Evolutionary conservation across 2,329 filamentous ascomycete species (phyloP), one percentile per base, ranked within the genome.

Genomic region (Diplodia sapinea): DNA sequence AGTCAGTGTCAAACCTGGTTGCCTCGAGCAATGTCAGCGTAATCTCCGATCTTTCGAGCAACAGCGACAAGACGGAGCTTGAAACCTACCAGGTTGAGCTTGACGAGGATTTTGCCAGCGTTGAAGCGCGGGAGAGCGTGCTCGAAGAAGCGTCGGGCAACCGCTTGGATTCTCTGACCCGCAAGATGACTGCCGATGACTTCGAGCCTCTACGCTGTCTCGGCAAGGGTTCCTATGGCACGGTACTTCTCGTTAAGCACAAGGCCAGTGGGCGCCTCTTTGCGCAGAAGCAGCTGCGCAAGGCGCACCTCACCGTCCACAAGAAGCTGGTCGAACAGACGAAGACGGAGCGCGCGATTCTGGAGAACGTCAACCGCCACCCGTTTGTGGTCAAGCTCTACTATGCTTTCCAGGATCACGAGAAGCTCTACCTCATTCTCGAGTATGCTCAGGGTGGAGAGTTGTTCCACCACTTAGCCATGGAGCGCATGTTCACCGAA

Each of bases 231-330:
- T 93, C 95, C 15, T 99, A 95, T 77, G 95, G 95, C 43, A 99
- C 94, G 0, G 96, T 99, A 12, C 83, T 97, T 55, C 86, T 99
- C 33, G 96, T 99, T 69, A 95, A 94, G 81, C 94, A 99, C 81
- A 88, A 88, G 62, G 82, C 88, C 36, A 97, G 94, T 1, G 95
- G 95, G 51, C 89, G 92, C 52, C 86, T 99, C 5, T 99, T 94
- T 75, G 96, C 95, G 0, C 96, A 99, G 82, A 99, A 99, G 83
- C 94, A 98, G 80, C 95, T 99, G 81, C 95, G 94, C 79, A 99
- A 99, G 81, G 95, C 96, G 0, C 96, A 93, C 9, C 83, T 99
- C 64, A 93, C 94, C 0, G 92, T 99, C 49, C 94, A 97, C 81
- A 97, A 97, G 85, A 93, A 94, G 78, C 87, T 98, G 38, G 88